These are phyloP conservation scores for Pseudocercospora fuligena DNA, from an alignment of 2,329 filamentous ascomycete species.

Conservation along the genomic window DNA sequence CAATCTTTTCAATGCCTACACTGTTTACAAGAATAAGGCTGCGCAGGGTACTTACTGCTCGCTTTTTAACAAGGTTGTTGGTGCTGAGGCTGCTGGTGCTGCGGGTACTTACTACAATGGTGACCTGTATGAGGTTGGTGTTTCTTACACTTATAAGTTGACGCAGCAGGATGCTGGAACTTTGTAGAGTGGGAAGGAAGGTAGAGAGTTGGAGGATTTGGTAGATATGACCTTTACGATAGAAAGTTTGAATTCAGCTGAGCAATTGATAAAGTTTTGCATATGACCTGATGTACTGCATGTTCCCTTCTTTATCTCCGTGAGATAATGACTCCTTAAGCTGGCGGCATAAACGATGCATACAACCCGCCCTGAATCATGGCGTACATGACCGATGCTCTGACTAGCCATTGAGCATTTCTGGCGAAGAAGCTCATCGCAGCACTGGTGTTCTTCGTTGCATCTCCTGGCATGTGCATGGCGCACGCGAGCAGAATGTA, in stretches of 20 bases:
- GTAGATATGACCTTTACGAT: not conserved
- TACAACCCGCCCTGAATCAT: constrained; percentile 82
- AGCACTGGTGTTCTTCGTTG: not conserved
- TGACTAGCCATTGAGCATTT: constrained; percentile 51
- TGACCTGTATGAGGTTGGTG: constrained; percentile 15
- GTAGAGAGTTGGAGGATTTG: not conserved
- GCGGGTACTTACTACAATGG: constrained; percentile 17
- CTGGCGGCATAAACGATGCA: constrained; percentile 88
- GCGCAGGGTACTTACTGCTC: constrained; percentile 36
- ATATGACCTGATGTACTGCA: too few relatives aligned
- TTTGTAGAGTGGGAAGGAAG: not conserved
- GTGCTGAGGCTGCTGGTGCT: constrained; percentile 20
- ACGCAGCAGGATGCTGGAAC: constrained; percentile 12
- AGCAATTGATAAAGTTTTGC: not conserved
- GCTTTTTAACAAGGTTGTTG: constrained; percentile 30
- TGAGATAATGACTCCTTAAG: constrained; percentile 44
- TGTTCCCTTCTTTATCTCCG: too few relatives aligned
- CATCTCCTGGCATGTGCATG: constrained; percentile 26
- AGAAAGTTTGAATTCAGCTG: not conserved
- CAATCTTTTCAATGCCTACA: constrained; percentile 37
- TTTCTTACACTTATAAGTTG: constrained; percentile 14
- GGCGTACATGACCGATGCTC: constrained; percentile 80
- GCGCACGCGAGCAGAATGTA: constrained; percentile 75
- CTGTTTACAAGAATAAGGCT: constrained; percentile 33
- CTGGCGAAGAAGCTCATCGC: not conserved